Evolutionary conservation across 2,329 filamentous ascomycete genomes (phyloP).

Genomic region (Lachnellula subtilissima): DNA sequence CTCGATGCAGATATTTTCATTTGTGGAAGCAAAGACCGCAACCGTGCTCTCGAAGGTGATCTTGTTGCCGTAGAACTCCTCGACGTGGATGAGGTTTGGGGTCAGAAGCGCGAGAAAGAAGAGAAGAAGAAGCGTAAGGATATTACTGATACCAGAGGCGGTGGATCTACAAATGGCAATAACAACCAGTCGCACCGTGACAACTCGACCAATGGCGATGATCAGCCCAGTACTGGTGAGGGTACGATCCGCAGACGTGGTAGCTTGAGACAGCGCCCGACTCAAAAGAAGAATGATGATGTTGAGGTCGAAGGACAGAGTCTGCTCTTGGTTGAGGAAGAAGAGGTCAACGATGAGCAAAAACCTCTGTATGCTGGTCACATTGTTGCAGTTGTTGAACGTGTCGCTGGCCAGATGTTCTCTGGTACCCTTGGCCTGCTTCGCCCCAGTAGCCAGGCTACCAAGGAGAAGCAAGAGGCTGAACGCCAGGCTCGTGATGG

Average conservation of each 20-base stretch:
- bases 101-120: conserved; percentile 97
- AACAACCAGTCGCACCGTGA: conserved; percentile 49
- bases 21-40: conserved; percentile 97
- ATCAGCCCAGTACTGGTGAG: conserved; percentile 59
- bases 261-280: conserved; percentile 91
- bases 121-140: conserved; percentile 99
- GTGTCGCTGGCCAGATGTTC: conserved; percentile 97
- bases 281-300: conserved; percentile 99
- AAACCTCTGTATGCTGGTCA: conserved; percentile 97
- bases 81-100: conserved; percentile 97
- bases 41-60: conserved; percentile 93
- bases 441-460: conserved; percentile 94
- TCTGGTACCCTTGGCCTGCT: conserved; percentile 91
- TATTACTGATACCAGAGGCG: conserved; percentile 83
- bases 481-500: conserved; percentile 90
- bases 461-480: conserved; percentile 98
- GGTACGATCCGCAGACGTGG: conserved; percentile 88
- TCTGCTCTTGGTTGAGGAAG: conserved; percentile 91
- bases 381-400: conserved; percentile 94
- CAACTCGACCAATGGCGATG: conserved; percentile 58
- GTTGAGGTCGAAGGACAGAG: conserved; percentile 98
- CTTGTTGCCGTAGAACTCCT: conserved; percentile 92
- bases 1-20: conserved; percentile 99
- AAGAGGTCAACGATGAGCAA: conserved; percentile 97
- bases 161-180: conserved; percentile 69